Evolutionary conservation across 768 basidiomycete genomes (phyloP).

Genomic region (Phlebiopsis flavidoalba): DNA sequence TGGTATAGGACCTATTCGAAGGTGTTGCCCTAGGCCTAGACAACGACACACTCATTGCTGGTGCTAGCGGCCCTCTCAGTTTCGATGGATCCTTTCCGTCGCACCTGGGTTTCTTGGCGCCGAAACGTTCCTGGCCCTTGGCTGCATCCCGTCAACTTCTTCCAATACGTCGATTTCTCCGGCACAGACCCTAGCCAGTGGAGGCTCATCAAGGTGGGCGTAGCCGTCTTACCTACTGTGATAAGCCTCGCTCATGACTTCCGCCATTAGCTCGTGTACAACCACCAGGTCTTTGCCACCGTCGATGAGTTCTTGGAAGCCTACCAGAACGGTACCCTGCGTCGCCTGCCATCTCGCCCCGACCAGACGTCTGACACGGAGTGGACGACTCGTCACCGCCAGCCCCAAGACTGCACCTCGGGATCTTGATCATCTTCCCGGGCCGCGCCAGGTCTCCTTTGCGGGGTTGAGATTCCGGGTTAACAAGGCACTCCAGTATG

Average conservation of each 20-base stretch:
- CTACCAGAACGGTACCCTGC: conserved; percentile 47
- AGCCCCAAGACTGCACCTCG: conserved; percentile 26
- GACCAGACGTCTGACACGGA: conserved; percentile 31
- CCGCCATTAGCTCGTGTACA: conserved; percentile 45
- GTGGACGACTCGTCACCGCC: conserved; percentile 46
- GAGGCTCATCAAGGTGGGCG: conserved; percentile 44
- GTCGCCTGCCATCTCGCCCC: conserved; percentile 31
- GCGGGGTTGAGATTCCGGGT: conserved; percentile 55
- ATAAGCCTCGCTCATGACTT: not conserved
- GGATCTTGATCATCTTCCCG: conserved; percentile 61
- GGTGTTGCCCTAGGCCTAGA: conserved; percentile 36
- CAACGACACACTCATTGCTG: conserved; percentile 46
- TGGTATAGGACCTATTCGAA: conserved; percentile 42
- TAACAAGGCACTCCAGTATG: conserved; percentile 43
- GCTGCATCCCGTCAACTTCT: conserved; percentile 52
- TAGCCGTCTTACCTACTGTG: not conserved
- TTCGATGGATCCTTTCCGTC: conserved; percentile 58
- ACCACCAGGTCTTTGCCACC: conserved; percentile 49
- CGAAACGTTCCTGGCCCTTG: conserved; percentile 45
- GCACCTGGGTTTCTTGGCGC: conserved; percentile 47
- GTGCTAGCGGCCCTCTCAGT: conserved; percentile 44
- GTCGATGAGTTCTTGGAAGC: conserved; percentile 47
- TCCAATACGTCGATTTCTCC: conserved; percentile 51
- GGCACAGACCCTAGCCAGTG: conserved; percentile 48
- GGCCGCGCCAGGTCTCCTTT: conserved; percentile 59